Percentiles rank a stretch among this genome's conserved stretches.
These are phyloP conservation scores for Vickermania ingenoplastis DNA, from an alignment of 208 protist species.

Conservation along the genomic window DNA sequence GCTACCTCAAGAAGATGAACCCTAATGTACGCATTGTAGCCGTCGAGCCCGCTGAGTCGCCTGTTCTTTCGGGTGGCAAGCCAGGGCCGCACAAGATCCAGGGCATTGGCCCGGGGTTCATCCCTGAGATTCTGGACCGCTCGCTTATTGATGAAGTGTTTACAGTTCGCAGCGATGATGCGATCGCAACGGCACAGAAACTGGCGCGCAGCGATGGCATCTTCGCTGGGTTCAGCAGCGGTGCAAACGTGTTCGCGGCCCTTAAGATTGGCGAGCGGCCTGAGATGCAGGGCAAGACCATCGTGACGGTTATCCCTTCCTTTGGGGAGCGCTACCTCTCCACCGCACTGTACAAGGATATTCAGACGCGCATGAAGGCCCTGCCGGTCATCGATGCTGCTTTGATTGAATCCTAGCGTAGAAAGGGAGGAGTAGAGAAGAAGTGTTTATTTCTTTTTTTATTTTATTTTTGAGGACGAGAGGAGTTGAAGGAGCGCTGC, in stretches of 20 bases:
- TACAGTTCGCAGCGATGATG: constrained; percentile 52
- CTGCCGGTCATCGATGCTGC: constrained; percentile 67
- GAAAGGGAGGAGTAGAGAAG: constrained; percentile 1
- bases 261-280: constrained; percentile 70
- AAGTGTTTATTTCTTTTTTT: too few relatives aligned
- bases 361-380: constrained; percentile 52
- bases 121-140: constrained; percentile 65
- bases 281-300: constrained; percentile 82
- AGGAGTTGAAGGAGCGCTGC: too few relatives aligned
- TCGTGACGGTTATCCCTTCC: constrained; percentile 83
- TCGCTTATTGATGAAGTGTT: constrained; percentile 66
- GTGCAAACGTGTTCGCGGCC: constrained; percentile 78
- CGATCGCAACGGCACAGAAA: constrained; percentile 56
- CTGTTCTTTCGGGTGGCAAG: constrained; percentile 74
- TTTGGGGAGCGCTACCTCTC: constrained; percentile 88
- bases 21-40: constrained; percentile 47
- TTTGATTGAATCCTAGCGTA: too few relatives aligned
- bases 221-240: constrained; percentile 73
- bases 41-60: constrained; percentile 77
- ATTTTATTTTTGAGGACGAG: too few relatives aligned
- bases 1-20: constrained; percentile 56
- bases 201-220: constrained; percentile 73
- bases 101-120: constrained; percentile 87
- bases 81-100: constrained; percentile 87
- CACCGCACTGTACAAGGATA: constrained; percentile 58